These are phyloP conservation scores for Astrephomene gubernaculifera DNA, from an alignment of 139 green algal genomes.

Conservation along the genomic window DNA sequence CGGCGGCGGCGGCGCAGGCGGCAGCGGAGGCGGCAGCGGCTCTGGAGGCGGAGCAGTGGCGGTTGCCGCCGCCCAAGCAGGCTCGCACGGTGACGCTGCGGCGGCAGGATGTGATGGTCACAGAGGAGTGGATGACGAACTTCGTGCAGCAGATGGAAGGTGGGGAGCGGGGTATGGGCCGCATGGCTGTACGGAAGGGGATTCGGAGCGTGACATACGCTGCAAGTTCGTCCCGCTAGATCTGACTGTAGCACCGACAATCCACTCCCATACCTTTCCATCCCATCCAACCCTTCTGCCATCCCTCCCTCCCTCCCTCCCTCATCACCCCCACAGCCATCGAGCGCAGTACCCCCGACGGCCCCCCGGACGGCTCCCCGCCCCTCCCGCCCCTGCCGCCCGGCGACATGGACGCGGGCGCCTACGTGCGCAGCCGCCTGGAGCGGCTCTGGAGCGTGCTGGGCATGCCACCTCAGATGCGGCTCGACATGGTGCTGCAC, in stretches of 20 bases:
- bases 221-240: no score
- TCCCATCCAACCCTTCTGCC: not conserved
- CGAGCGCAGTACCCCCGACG: not conserved
- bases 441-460: conserved; percentile 38
- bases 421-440: conserved; percentile 22
- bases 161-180: no score
- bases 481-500: conserved; percentile 33
- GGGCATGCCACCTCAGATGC: conserved; percentile 6
- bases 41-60: no score
- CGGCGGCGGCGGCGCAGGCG: no score
- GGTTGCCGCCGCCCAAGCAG: no score
- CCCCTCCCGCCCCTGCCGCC: conserved; percentile 17
- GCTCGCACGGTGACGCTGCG: not conserved
- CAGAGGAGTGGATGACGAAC: conserved; percentile 3
- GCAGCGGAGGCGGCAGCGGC: no score
- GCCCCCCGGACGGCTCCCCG: not conserved
- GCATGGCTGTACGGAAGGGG: no score
- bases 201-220: no score
- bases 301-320: not conserved
- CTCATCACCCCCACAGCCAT: not conserved
- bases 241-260: no score
- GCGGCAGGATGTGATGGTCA: not conserved
- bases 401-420: conserved; percentile 28
- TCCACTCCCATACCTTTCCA: not conserved
- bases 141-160: not conserved